A percentile compares a stretch with the other conserved stretches of the same genome.
Evolutionary conservation across 768 basidiomycete genomes (phyloP).

Genomic region (Auricularia cornea): DNA sequence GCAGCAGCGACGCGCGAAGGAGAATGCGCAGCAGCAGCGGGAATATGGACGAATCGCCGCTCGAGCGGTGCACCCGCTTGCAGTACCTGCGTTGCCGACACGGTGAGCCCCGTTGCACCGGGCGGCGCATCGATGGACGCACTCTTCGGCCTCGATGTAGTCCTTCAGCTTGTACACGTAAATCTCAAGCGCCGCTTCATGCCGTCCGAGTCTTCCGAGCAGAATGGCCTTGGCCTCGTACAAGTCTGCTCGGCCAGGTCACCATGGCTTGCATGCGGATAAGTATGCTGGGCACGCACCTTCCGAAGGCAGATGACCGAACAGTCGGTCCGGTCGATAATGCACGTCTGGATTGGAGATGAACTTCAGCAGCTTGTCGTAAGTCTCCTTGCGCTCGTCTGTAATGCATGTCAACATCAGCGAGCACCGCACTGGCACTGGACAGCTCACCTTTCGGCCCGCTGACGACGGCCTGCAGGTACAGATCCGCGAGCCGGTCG

Average conservation of each 20-base stretch:
- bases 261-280: not conserved
- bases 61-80: slow-evolving; percentile 63
- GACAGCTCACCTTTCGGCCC: not conserved
- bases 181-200: slow-evolving; percentile 89
- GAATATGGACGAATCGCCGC: slow-evolving; percentile 58
- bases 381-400: slow-evolving; percentile 46
- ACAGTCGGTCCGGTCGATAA: slow-evolving; percentile 72
- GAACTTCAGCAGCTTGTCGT: slow-evolving; percentile 69
- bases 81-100: slow-evolving; percentile 67
- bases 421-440: slow-evolving; percentile 3
- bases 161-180: slow-evolving; percentile 86
- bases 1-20: slow-evolving; percentile 67
- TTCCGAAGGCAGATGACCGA: slow-evolving; percentile 72
- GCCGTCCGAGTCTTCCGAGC: slow-evolving; percentile 79
- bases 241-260: slow-evolving; percentile 44
- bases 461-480: slow-evolving; percentile 37
- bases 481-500: slow-evolving; percentile 82
- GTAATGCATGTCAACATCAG: not conserved
- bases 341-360: slow-evolving; percentile 52
- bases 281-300: slow-evolving; percentile 36
- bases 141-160: slow-evolving; percentile 86
- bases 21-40: slow-evolving; percentile 81
- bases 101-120: too few species aligned
- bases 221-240: slow-evolving; percentile 90
- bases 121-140: too few species aligned